phyloP scores from a whole-genome alignment of 805 yeast genomes.

The Cyberlindnera samutprakarnensis region DNA sequence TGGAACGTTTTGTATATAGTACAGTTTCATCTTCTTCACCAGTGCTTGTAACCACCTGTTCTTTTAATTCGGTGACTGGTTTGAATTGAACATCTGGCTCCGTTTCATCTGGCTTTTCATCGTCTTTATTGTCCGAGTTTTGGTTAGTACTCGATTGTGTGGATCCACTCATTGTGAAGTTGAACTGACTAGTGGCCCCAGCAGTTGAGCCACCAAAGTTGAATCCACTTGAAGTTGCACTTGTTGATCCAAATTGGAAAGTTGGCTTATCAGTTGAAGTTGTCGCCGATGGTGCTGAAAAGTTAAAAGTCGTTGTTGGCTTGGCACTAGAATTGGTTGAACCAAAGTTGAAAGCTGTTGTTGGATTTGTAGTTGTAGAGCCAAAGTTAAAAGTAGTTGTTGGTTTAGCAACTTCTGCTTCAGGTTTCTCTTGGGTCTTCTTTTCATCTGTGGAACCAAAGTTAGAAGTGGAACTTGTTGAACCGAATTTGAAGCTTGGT shows the following conservation, averaged over 20 bases:
- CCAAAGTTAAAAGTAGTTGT: slow-evolving; percentile 18
- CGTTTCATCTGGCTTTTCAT: slow-evolving; percentile 33
- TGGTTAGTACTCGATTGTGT: slow-evolving; percentile 14
- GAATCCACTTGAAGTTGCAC: slow-evolving; percentile 13
- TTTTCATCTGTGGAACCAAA: slow-evolving; percentile 1
- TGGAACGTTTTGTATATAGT: slow-evolving; percentile 59
- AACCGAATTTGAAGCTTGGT: not conserved
- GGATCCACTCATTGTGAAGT: slow-evolving; percentile 14
- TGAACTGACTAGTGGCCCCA: slow-evolving; percentile 6
- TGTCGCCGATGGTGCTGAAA: slow-evolving; percentile 12
- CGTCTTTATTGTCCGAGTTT: slow-evolving; percentile 19
- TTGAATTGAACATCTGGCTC: slow-evolving; percentile 42
- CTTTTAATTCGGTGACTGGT: slow-evolving; percentile 35
- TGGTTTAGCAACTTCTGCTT: slow-evolving; percentile 4
- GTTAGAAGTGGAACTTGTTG: not conserved
- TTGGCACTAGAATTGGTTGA: slow-evolving; percentile 4
- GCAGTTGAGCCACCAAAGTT: slow-evolving; percentile 16
- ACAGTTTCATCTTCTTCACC: slow-evolving; percentile 83
- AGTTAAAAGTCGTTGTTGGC: slow-evolving; percentile 9
- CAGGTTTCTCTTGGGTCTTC: no score
- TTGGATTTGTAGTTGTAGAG: slow-evolving; percentile 1
- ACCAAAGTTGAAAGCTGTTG: slow-evolving; percentile 7
- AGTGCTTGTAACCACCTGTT: slow-evolving; percentile 50
- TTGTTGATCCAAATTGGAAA: slow-evolving; percentile 7
- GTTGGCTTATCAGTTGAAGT: no score